These are phyloP conservation scores for Apodospora peruviana DNA, from an alignment of 495 filamentous ascomycete species.

Conservation along the genomic window DNA sequence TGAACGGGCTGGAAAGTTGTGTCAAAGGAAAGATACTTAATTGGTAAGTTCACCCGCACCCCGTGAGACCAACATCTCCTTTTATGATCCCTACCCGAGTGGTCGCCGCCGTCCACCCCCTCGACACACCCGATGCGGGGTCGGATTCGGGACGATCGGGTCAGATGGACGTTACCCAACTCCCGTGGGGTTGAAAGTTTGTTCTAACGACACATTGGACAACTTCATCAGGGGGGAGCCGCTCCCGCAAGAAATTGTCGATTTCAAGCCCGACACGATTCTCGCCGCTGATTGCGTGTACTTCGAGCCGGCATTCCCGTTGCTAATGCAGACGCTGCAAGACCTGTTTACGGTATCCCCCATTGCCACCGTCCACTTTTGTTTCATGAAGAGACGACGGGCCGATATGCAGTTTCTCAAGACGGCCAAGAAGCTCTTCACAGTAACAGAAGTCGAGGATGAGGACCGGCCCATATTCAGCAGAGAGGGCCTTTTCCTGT, in stretches of 20 bases:
- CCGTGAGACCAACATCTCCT: not conserved
- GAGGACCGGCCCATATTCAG: conserved; percentile 54
- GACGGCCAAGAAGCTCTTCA: conserved; percentile 57
- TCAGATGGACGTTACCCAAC: not conserved
- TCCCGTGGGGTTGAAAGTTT: not conserved
- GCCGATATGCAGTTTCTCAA: conserved; percentile 71
- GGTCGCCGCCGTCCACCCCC: not conserved
- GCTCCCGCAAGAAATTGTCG: conserved; percentile 39
- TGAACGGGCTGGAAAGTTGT: conserved; percentile 64
- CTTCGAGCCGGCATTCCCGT: conserved; percentile 89
- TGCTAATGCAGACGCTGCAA: conserved; percentile 73
- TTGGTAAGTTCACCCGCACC: conserved; percentile 49
- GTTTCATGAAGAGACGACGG: conserved; percentile 82
- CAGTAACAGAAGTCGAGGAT: conserved; percentile 57
- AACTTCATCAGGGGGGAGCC: conserved; percentile 47
- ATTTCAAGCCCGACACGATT: conserved; percentile 63
- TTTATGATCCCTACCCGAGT: not conserved
- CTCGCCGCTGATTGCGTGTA: conserved; percentile 96
- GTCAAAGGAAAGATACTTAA: conserved; percentile 63
- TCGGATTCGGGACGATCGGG: not conserved
- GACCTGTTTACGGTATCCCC: conserved; percentile 50
- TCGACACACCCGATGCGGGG: not conserved
- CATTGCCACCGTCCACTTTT: conserved; percentile 77
- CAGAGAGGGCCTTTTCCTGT: conserved; percentile 60
- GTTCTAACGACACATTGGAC: conserved; percentile 15